Base-by-base conservation (phyloP, 805 yeast genomes). In the Ogataea pini region DNA sequence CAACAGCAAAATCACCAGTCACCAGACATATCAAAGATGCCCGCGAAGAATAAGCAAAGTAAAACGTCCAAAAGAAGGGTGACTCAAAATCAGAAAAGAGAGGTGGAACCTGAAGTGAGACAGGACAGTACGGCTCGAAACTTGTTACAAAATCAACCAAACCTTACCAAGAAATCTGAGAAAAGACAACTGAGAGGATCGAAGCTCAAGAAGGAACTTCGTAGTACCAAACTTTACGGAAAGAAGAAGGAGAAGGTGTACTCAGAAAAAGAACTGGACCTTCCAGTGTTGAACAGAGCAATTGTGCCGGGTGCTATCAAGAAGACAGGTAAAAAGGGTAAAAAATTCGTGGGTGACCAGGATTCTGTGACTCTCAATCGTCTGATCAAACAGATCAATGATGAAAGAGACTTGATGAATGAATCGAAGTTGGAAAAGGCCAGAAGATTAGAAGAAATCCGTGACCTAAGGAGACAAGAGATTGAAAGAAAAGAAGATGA, bases 371-470 rank as follows among this genome's bases (percentile, higher is more conserved):
- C 79, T 27, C 61, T 89, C 70, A 79, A 78, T 54, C 76, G 95
- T 66, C 74, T 92, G 50, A 81, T 91, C 44, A 85, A 83, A 55
- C 80, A 85, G 27, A 89, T 94, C 47, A 90, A 89, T 59, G 96
- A 90, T 62, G 80, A 84, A 51, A 76, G 83, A 55, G 97, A 92
- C 52, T 77, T 79, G 36, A 78, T 81, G 7, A 83, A 85, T 58
- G 96, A 91, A 61, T 86, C 96, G 57, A 94, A 90, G 68, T 73
- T 94, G 48, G 99, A 92, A 63, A 89, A 88, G 63, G 84, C 96
- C 0, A 81, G 88, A 62, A 83, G 96, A 67, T 74, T 94, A 41
- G 97, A 92, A 67, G 96, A 88, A 58, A 80, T 92, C 50, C 78
- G 99, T 62, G 96, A 89, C 37, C 72, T 89, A 55, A 89, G 86